Conservation (phyloP, 2,329 filamentous ascomycete species). For the Colletotrichum destructivum region DNA sequence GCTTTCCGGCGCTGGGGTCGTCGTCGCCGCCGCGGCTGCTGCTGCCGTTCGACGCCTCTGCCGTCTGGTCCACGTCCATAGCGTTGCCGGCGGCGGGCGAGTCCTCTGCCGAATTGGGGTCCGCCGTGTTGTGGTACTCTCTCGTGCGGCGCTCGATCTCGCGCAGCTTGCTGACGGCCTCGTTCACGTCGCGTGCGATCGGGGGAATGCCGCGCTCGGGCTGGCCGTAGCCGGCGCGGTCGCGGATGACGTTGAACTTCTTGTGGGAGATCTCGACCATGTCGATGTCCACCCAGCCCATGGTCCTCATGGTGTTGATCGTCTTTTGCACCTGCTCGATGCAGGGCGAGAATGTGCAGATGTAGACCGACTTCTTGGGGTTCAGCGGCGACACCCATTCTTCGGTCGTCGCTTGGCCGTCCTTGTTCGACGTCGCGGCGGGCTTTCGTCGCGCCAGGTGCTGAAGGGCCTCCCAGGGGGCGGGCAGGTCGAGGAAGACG, state of each 20-base stretch:
- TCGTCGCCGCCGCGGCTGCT: constrained; percentile 40
- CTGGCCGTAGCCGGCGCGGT: constrained; percentile 80
- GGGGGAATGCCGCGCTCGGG: constrained; percentile 80
- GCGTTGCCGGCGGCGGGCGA: constrained; percentile 54
- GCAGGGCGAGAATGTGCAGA: constrained; percentile 97
- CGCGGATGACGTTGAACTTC: constrained; percentile 85
- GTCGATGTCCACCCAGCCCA: constrained; percentile 92
- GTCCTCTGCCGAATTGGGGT: constrained; percentile 48
- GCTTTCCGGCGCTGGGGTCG: constrained; percentile 56
- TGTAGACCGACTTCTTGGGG: constrained; percentile 78
- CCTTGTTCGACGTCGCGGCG: constrained; percentile 44
- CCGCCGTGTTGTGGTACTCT: constrained; percentile 69
- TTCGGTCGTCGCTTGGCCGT: constrained; percentile 26
- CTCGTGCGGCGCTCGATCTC: constrained; percentile 80
- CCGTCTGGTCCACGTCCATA: constrained; percentile 57
- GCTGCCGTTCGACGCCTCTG: constrained; percentile 47
- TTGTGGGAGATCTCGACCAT: constrained; percentile 92
- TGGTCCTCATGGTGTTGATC: constrained; percentile 81
- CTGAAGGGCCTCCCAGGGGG: constrained; percentile 84
- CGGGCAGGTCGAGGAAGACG: constrained; percentile 85
- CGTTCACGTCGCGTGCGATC: constrained; percentile 80
- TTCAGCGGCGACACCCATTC: constrained; percentile 77
- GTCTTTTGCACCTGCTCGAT: constrained; percentile 96
- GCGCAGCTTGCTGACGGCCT: constrained; percentile 81
- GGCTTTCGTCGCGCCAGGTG: constrained; percentile 76